Evolutionary conservation across 352 stramenopile genomes (phyloP), one percentile per base, ranked within the genome.

Genomic region (Pythium rishiriense): DNA sequence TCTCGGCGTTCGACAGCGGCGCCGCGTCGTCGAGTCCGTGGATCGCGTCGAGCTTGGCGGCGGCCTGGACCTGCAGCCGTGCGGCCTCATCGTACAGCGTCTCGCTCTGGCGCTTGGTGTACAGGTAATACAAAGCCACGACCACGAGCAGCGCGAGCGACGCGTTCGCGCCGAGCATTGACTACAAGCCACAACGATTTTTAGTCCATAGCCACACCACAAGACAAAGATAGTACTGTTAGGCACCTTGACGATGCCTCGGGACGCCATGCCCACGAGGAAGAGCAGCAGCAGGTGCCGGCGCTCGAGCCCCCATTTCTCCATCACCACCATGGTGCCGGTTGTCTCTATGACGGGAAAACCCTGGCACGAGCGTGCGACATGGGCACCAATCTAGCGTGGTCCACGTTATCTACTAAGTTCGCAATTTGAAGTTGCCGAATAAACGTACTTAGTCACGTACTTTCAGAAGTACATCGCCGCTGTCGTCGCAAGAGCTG

Each of bases 241-340:
- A n/a, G 28, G 33, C 42, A 89, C 82, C 81, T 90, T 90, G 50
- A 90, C 73, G 58, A 92, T 62, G 11, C 79, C 73, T 54, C 82
- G 79, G 29, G 82, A 79, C 21, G 85, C 73, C 55, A 90, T 64
- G 49, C 83, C 81, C 56, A 85, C 77, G 43, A 86, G 57, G 62
- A 90, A 88, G 52, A 92, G 78, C 51, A 92, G 78, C 70, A 92
- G 70, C 64, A 92, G 63, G 60, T 90, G 81, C 63, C 85, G 79
- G 37, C 72, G 81, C 52, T 82, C 72, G 58, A 88, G 76, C 62
- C 76, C 67, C 25, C 33, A 63, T 62, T 70, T 66, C 62, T 65
- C 74, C 65, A 64, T 68, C 48, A 54, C 74, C 65, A 64, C 66
- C 48, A 54, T 39, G 37, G 39, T 66, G 51, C 12, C 24, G 7